phyloP scores from a whole-genome alignment of 768 basidiomycete genomes.

The Suillus sp. region DNA sequence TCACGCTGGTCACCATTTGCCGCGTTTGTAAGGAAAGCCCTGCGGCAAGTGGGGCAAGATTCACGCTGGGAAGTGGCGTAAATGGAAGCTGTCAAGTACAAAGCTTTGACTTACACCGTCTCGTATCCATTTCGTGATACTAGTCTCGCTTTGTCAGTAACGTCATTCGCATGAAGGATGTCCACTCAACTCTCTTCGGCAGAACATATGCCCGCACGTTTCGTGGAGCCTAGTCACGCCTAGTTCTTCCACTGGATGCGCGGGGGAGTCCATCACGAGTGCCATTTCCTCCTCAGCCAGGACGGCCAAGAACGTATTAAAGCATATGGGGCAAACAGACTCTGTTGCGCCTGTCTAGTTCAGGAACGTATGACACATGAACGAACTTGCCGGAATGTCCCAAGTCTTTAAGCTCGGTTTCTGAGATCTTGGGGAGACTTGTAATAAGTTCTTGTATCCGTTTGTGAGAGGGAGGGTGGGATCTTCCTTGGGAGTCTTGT shows the following conservation, averaged over 20 bases:
- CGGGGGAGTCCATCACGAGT: constrained; percentile 76
- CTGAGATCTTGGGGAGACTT: constrained; percentile 51
- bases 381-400: constrained; percentile 47
- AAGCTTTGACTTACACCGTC: constrained; percentile 48
- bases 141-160: constrained; percentile 33
- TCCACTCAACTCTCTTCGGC: constrained; percentile 70
- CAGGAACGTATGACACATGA: constrained; percentile 1
- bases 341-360: constrained; percentile 42
- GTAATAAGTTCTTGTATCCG: constrained; percentile 43
- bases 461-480: constrained; percentile 25
- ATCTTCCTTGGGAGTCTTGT: not conserved
- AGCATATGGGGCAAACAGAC: constrained; percentile 74
- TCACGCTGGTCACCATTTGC: constrained; percentile 19
- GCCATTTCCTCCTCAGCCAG: constrained; percentile 78
- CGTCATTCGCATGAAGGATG: constrained; percentile 12
- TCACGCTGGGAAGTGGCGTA: constrained; percentile 43
- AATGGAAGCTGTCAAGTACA: not conserved
- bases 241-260: constrained; percentile 64
- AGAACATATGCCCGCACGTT: constrained; percentile 72
- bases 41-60: constrained; percentile 69
- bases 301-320: constrained; percentile 65
- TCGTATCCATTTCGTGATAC: constrained; percentile 65
- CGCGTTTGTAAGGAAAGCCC: constrained; percentile 38
- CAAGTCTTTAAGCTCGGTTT: constrained; percentile 47
- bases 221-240: constrained; percentile 66